Conservation (phyloP, 768 basidiomycete genomes). For the Tricholoma furcatifolium region DNA sequence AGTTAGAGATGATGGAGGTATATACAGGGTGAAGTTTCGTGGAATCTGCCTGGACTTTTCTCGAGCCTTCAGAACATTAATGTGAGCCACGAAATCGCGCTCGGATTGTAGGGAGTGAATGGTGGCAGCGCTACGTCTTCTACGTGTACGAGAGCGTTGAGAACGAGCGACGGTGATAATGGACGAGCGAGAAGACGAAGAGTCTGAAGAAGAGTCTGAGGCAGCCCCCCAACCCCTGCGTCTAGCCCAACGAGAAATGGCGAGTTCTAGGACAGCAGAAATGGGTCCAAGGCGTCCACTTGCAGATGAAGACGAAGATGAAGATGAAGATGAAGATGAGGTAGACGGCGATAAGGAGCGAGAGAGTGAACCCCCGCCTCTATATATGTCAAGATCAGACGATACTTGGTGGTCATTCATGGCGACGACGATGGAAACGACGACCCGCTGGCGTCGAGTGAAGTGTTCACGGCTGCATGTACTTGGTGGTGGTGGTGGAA, state of each 20-base stretch:
- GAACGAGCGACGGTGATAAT: constrained; percentile 37
- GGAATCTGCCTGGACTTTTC: constrained; percentile 58
- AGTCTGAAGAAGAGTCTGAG: constrained; percentile 35
- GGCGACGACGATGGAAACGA: constrained; percentile 5
- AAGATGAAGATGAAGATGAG: constrained; percentile 36
- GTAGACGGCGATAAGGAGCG: constrained; percentile 25
- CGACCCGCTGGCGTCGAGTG: neutral
- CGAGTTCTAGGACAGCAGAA: constrained; percentile 64
- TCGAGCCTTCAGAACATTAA: constrained; percentile 58
- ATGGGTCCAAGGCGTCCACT: constrained; percentile 49
- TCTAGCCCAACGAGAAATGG: constrained; percentile 72
- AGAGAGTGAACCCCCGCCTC: constrained; percentile 44
- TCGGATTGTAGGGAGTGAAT: constrained; percentile 55
- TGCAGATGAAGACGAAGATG: constrained; percentile 36
- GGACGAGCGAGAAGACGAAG: constrained; percentile 46
- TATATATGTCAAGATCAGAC: constrained; percentile 49
- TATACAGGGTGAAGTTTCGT: constrained; percentile 65
- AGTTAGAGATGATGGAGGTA: constrained; percentile 38
- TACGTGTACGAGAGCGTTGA: constrained; percentile 39
- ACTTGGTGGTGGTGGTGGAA: neutral
- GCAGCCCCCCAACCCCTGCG: constrained; percentile 61
- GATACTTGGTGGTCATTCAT: constrained; percentile 17
- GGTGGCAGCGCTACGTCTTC: constrained; percentile 50
- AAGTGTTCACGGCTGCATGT: neutral
- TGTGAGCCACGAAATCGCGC: constrained; percentile 57